Evolutionary conservation across 768 basidiomycete genomes (phyloP), one percentile per base, ranked within the genome.

Genomic region (Lentinula lateritia): DNA sequence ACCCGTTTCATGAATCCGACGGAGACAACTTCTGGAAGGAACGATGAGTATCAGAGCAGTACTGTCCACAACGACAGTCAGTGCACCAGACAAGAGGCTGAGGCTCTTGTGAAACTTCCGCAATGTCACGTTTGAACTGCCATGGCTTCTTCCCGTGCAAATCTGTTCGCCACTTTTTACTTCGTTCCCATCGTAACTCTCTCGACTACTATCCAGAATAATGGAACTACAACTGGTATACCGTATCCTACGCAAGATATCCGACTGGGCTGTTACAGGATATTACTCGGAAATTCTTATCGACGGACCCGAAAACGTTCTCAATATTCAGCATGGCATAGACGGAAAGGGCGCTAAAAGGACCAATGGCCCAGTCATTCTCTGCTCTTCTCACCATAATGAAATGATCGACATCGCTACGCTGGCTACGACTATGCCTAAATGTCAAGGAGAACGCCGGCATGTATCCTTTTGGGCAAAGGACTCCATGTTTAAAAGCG

Each of bases 401-500:
- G 88, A 90, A 74, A 83, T 84, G 13, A 78, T 89, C 23, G 88
- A 89, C 63, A 80, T 80, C 39, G 80, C 77, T 5, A 69, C 76
- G 12, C 71, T 81, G 15, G 72, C 82, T 58, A 80, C 75, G 43
- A 87, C 81, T 16, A 80, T 90, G 53, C 86, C 88, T 3, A 74
- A 87, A 66, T 13, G 5, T 42, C 42, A 34, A 28, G 55, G 55
- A 23, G 55, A 56, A 56, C 75, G 79, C 39, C 79, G 85, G 32
- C 78, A 75, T 45, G 70, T 91, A 38, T 84, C 82, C 58, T 84
- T 80, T 70, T 84, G 89, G 87, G 86, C 87, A n/a, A 92, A 90
- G 68, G 83, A 86, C 32, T 81, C 76, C 0, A 74, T 91, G 66
- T 92, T 91, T 73, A 74, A 73, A 28, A 83, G 87, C 63, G 85